Evolutionary conservation across 148 eudicot species (phyloP), one percentile per base, ranked within the genome.

Genomic region (Fagopyrum tataricum): DNA sequence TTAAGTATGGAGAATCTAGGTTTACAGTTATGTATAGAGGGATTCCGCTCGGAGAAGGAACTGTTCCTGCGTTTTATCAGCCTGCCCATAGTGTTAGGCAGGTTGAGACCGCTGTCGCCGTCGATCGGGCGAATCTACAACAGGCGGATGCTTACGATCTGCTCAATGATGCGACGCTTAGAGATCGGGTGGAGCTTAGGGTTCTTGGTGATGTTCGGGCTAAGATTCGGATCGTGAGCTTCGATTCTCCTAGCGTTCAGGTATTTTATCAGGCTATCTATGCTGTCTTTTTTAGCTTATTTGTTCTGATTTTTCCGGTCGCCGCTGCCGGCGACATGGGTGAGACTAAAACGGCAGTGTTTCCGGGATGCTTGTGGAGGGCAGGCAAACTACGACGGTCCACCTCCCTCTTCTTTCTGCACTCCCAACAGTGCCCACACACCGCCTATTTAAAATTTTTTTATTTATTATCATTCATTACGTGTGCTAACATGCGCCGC

Each of bases 181-280:
- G 91, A 67, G 98, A 94, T 61, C 85, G 96, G 81, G 96, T 94
- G 17, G 93, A 91, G 42, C 78, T 94, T 21, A 82, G 91, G 87
- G 86, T 94, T 24, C 59, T 89, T 75, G 98, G 97, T 1, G 98
- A 94, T 76, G 93, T 94, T 37, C 86, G 93, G 10, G 98, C 97
- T 18, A 94, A 87, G 83, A 88, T 94, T 81, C 86, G 96, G 81
- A 79, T 91, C 23, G 52, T 91, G 24, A 83, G 96, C 17, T 52
- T 94, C 58, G 94, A 92, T 78, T 91, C 98, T 1, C 98, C 97
- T 4, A 90, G 84, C 21, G 96, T 94, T 52, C 85, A 91, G 84
- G 93, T 89, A 76, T 14, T 44, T 1, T 39, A 14, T 42, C 47
- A 7, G 53, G 26, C 40, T n/a, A 42, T 31, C 20, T 44, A 21